These are phyloP conservation scores for Friedmanniomyces endolithicus DNA, from an alignment of 495 filamentous ascomycete species.

Conservation along the genomic window DNA sequence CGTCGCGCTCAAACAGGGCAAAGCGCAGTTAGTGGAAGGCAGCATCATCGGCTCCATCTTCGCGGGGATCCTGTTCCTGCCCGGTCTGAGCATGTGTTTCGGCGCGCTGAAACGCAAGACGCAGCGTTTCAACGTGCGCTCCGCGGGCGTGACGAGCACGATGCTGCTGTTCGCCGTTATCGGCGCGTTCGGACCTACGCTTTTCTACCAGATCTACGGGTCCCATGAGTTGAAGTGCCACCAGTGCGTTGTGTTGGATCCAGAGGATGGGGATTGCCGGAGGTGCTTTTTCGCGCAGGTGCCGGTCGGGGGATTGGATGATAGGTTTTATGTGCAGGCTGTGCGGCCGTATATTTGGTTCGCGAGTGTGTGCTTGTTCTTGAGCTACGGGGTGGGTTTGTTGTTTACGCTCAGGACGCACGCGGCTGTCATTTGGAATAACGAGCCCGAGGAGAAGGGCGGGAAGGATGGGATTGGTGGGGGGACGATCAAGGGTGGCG, in stretches of 20 bases:
- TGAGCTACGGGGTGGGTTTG: conserved; percentile 85
- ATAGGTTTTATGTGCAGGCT: conserved; percentile 76
- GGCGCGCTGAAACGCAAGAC: conserved; percentile 96
- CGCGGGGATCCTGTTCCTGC: conserved; percentile 88
- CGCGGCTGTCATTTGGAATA: conserved; percentile 93
- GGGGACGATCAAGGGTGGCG: conserved; percentile 15
- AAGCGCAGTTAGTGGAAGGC: conserved; percentile 84
- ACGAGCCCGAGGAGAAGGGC: conserved; percentile 66
- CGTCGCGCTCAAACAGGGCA: conserved; percentile 83
- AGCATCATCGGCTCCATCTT: conserved; percentile 97
- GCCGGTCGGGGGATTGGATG: conserved; percentile 66
- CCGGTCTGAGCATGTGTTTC: conserved; percentile 97
- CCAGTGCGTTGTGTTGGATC: conserved; percentile 48
- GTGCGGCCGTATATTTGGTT: conserved; percentile 90
- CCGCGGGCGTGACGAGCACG: conserved; percentile 92
- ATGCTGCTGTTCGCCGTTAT: conserved; percentile 97
- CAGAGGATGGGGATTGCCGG: conserved; percentile 52
- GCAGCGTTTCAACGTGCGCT: conserved; percentile 94
- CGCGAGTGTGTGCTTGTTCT: conserved; percentile 70
- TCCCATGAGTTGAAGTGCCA: conserved; percentile 90
- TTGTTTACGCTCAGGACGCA: conserved; percentile 96
- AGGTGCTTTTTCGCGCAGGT: conserved; percentile 87
- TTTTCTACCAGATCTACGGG: conserved; percentile 99
- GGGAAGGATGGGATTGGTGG: conserved; percentile 33
- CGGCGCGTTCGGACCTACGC: conserved; percentile 88